These are phyloP conservation scores for Neofusicoccum umdonicola DNA, from an alignment of 2,329 filamentous ascomycete species.

Conservation along the genomic window DNA sequence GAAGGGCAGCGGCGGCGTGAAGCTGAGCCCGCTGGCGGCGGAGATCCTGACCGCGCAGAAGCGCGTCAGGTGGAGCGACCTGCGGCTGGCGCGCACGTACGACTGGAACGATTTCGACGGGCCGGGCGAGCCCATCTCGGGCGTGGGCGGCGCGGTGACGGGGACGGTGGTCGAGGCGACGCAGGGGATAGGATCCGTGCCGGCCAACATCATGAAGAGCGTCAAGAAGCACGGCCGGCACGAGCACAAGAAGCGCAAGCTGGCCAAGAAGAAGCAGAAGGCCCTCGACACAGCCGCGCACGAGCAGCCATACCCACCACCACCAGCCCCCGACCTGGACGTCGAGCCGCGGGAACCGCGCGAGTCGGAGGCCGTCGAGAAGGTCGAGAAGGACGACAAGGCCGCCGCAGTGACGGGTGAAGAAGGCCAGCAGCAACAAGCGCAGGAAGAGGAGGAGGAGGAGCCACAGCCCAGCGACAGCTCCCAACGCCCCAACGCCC, in stretches of 20 bases:
- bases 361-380: too few species aligned
- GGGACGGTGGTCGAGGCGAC: conserved; percentile 59
- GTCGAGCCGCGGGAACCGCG: too few species aligned
- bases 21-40: conserved; percentile 63
- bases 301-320: background rate
- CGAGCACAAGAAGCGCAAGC: conserved; percentile 47
- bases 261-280: conserved; percentile 22
- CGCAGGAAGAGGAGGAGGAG: background rate
- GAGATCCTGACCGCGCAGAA: conserved; percentile 62
- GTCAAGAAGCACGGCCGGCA: conserved; percentile 48
- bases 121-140: conserved; percentile 70
- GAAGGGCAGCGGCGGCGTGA: conserved; percentile 58
- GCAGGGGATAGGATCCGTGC: conserved; percentile 63
- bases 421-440: background rate
- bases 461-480: background rate
- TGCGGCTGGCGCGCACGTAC: conserved; percentile 63
- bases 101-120: conserved; percentile 79
- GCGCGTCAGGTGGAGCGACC: conserved; percentile 61
- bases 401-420: background rate
- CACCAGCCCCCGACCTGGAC: too few species aligned
- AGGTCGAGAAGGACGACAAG: too few species aligned
- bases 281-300: background rate
- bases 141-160: conserved; percentile 61
- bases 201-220: conserved; percentile 59
- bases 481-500: conserved; percentile 20